Evolutionary conservation across 2,329 filamentous ascomycete species (phyloP).

Genomic region (Ceratocystis alfenasii): DNA sequence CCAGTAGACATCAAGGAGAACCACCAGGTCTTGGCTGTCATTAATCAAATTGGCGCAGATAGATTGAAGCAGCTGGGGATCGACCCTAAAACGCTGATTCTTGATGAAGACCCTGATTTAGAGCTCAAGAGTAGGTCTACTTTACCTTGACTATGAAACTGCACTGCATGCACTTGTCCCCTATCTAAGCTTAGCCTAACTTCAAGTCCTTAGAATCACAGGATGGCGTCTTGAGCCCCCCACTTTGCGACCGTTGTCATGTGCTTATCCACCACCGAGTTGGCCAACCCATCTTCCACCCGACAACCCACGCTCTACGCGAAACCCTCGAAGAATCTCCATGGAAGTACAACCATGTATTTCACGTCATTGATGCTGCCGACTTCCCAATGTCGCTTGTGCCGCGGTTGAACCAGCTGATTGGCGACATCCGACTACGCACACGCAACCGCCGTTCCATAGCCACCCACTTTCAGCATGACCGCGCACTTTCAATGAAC

Average conservation of each 20-base stretch:
- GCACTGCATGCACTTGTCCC: too few species aligned
- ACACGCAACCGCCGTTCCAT: conserved; percentile 69
- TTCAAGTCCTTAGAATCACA: conserved; percentile 8
- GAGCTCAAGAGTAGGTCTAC: conserved; percentile 17
- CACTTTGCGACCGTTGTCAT: conserved; percentile 81
- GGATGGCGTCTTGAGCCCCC: conserved; percentile 31
- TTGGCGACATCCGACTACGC: conserved; percentile 61
- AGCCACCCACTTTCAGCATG: conserved; percentile 50
- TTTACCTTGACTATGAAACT: background rate
- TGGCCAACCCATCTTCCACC: conserved; percentile 62
- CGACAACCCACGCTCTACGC: conserved; percentile 65
- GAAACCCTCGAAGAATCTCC: conserved; percentile 82
- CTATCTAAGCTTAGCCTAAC: background rate
- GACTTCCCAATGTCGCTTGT: conserved; percentile 94
- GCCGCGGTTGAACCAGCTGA: conserved; percentile 57
- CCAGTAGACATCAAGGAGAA: conserved; percentile 36
- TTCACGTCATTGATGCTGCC: conserved; percentile 87
- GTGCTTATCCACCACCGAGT: conserved; percentile 62
- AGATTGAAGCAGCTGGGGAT: conserved; percentile 38
- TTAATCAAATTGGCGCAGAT: conserved; percentile 30
- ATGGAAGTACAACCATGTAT: conserved; percentile 83
- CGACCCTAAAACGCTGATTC: conserved; percentile 29
- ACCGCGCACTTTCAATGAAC: conserved; percentile 63
- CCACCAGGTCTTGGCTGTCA: conserved; percentile 21
- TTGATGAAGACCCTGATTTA: conserved; percentile 16